Base-by-base conservation (phyloP, 129 eudicot genomes). In the carrot (Daucus carota) region DNA sequence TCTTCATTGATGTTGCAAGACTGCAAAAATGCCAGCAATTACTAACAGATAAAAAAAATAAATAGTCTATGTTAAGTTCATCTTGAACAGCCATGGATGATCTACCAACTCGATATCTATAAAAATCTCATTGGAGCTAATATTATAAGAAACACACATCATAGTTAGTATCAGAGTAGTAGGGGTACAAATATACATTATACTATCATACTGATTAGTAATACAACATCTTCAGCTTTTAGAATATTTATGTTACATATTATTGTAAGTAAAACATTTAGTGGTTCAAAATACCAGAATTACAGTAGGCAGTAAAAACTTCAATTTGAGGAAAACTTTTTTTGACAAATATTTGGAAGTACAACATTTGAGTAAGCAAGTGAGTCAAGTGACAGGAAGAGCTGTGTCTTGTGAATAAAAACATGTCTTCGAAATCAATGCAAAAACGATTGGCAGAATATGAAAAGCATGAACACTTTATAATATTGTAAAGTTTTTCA, bases 1-100 rank as follows among this genome's bases (percentile, higher is more conserved):
- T 85, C 89, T 87, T 94, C 96, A 31, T 83, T 84, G 50, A 94
- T 85, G 81, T 82, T 94, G 89, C 98, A 94, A 20, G 97, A 91
- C 98, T 94, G 67, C 24, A 31, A 24, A 46, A 26, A 50, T 24
- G 33, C 20, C 68, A 62, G 14, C 42, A 62, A 31, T 62, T 28
- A 16, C n/a, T n/a, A n/a, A n/a, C n/a, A n/a, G n/a, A n/a, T 5
- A 36, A 36, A 36, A 28, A 62, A 62, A 28, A 1, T 2, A 62
- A 62, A 6, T 6, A 54, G 62, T n/a, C n/a, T 62, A 62, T 28
- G 36, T 28, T 4, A 62, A 28, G 17, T 26, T 24, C 67, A 59
- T 14, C 2, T 28, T 5, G 26, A 59, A 59, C 32, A 59, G 16
- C 24, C n/a, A 48, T 48, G 24, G 59, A 52, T n/a, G 62, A 8